phyloP scores from a whole-genome alignment of 1,284 basidiomycete genomes.

The Sanguinoderma infundibulare region DNA sequence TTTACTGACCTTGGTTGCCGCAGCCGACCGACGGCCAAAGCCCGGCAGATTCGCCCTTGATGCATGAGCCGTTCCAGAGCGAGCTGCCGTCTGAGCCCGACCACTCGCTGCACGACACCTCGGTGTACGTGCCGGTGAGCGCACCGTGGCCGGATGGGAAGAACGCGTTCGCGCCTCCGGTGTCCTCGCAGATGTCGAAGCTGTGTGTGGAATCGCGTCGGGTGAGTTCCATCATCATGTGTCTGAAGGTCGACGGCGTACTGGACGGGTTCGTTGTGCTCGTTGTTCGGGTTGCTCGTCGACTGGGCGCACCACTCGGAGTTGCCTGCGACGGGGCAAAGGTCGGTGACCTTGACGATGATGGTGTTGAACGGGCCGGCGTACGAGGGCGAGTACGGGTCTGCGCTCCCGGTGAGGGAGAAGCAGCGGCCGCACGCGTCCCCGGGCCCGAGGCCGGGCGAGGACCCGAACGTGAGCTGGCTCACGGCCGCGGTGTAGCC shows the following conservation, averaged over 20 bases:
- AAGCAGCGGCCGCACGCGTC: slow-evolving; percentile 67
- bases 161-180: slow-evolving; percentile 54
- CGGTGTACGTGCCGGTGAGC: slow-evolving; percentile 53
- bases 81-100: slow-evolving; percentile 51
- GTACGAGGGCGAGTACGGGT: slow-evolving; percentile 57
- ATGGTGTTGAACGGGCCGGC: slow-evolving; percentile 55
- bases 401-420: slow-evolving; percentile 49
- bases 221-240: too few relatives aligned
- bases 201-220: slow-evolving; percentile 38
- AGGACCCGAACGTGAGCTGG: slow-evolving; percentile 57
- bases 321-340: slow-evolving; percentile 54
- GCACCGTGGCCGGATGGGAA: slow-evolving; percentile 62
- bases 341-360: slow-evolving; percentile 60
- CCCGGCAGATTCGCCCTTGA: slow-evolving; percentile 49
- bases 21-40: slow-evolving; percentile 56
- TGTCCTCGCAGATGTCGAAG: slow-evolving; percentile 66
- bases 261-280: slow-evolving; percentile 52
- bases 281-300: slow-evolving; percentile 45
- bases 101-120: slow-evolving; percentile 62
- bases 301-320: slow-evolving; percentile 61
- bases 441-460: slow-evolving; percentile 54
- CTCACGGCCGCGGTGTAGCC: slow-evolving; percentile 62
- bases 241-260: slow-evolving; percentile 36
- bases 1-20: slow-evolving; percentile 57
- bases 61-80: slow-evolving; percentile 53